Base-by-base conservation (phyloP, 2,329 filamentous ascomycete genomes). In the Fusarium chuoi region DNA sequence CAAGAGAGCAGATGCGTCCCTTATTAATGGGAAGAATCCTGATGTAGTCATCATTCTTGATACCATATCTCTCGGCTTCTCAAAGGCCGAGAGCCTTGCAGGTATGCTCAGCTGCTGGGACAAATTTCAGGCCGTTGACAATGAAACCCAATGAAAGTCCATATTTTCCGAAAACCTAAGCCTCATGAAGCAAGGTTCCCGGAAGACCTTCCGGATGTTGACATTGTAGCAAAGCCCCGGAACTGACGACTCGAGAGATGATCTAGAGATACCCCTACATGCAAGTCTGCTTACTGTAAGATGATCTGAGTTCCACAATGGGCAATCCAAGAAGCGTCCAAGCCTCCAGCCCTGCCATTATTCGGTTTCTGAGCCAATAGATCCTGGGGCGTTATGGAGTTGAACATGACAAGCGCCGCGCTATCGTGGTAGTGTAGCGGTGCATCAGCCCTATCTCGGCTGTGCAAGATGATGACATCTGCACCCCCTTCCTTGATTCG, bases 361-460 rank as follows among this genome's bases (percentile, higher is more conserved):
- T 28, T 30, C 30, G 3, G 8, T 3, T 24, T 41, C 22, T 45
- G 39, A 39, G 14, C 56, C 56, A 74, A 74, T 56, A 6, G 15
- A 41, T 12, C 7, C 5, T 11, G 18, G 10, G 24, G 38, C n/a
- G 26, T 30, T 57, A 35, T 30, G 39, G 20, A 36, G 36, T 30
- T 58, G 22, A 30, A 41, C n/a, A 38, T 15, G 26, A 22, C 14
- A 63, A 54, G 44, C 38, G 17, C 33, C 18, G 24, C 49, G 22
- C 30, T 58, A 65, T 51, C 12, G 38, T n/a, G 28, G 56, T 22
- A 58, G 26, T 24, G 41, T 52, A 26, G 44, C n/a, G 15, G 28
- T 26, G 20, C 38, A 52, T 67, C 66, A 74, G 70, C 66, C 61
- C 56, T 68, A 51, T 42, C 30, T 30, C 8, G 42, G 24, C 41